Base-by-base conservation (phyloP, 163 green algal species). In the Scenedesmus sp. region DNA sequence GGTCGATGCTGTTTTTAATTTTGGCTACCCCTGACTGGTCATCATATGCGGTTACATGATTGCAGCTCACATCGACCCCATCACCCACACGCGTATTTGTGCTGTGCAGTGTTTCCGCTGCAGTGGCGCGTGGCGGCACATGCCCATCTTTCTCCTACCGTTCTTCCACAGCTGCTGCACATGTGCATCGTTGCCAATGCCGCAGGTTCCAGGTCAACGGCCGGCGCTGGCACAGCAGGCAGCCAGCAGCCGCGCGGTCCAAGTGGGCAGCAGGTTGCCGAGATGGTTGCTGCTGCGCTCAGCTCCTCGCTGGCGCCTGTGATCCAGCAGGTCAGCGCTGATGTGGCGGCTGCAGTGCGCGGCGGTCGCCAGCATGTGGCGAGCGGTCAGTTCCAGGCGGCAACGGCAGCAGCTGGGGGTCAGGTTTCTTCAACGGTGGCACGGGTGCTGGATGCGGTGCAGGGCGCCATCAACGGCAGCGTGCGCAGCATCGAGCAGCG, bases 241-340 rank as follows among this genome's bases (percentile, higher is more conserved):
- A 90, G 85, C 40, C 83, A 88, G 85, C 73, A 73, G 68, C 72
- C 59, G 35, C 72, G 40, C 33, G 70, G 51, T 26, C 24, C 40
- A 42, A 43, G 73, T 22, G 59, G 42, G 0, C n/a, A 26, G 46
- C 87, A 91, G 46, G 79, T 81, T n/a, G 87, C 78, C 35, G 53
- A 91, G 51, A 91, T 91, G 87, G 79, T 91, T 30, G 72, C 87
- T 24, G 43, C 87, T 72, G 87, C 87, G 15, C 65, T 91, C 2
- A 82, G 24, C 6, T 37, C 78, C n/a, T 86, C 87, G 2, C 76
- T 91, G 44, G 87, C 78, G 12, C 87, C 87, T 35, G 87, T 91
- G 3, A 81, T 91, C 12, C 33, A 91, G 40, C 56, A 46, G 16
- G 87, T 87, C 6, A 78, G 33, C 20, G 12, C 33, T 30, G 85